Base-by-base conservation (phyloP, 2,329 filamentous ascomycete species). In the Beauveria rudraprayagi region DNA sequence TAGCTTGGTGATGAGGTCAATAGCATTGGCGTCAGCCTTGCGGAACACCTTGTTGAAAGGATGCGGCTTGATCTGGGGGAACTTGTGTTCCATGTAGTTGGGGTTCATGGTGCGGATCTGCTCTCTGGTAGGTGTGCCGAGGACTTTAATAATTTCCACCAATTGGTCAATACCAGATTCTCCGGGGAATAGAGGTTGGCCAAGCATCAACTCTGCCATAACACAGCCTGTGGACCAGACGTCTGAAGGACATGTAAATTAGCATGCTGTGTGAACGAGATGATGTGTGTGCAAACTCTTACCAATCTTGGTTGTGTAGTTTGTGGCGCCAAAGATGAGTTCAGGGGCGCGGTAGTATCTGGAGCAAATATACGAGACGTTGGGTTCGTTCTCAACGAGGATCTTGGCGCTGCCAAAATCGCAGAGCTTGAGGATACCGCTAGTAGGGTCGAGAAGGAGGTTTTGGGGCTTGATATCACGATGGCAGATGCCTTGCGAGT, bases 31-130 rank as follows among this genome's bases (percentile, higher is more conserved):
- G 67, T 96, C 91, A 61, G 94, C 94, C 83, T 95, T 97, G 68
- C 94, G 88, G 84, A 99, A 97, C 61, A 99, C 94, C 84, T 97
- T 97, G 79, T 90, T 95, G 82, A 99, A 99, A 30, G 94, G 94
- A 72, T 99, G 94, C 62, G 94, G 94, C 81, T 99, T 99, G 80
- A 99, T 99, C 77, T 99, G 94, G 53, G 94, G 94, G 77, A 99
- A 99, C 80, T 97, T 97, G 80, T 99, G 94, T 79, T 99, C 94
- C 94, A 99, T 99, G 78, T 99, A 99, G 77, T 99, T 99, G 63
- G 94, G 94, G 77, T 99, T 99, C 94, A 99, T 99, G 66, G 94
- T 99, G 68, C 94, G 90, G 71, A 99, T 99, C 77, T 99, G 94
- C 75, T 99, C 94, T 66, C 94, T 85, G 41, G 94, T 97, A 19